These are phyloP conservation scores for Rutstroemia sp. DNA, from an alignment of 2,329 filamentous ascomycete genomes.

Conservation along the genomic window DNA sequence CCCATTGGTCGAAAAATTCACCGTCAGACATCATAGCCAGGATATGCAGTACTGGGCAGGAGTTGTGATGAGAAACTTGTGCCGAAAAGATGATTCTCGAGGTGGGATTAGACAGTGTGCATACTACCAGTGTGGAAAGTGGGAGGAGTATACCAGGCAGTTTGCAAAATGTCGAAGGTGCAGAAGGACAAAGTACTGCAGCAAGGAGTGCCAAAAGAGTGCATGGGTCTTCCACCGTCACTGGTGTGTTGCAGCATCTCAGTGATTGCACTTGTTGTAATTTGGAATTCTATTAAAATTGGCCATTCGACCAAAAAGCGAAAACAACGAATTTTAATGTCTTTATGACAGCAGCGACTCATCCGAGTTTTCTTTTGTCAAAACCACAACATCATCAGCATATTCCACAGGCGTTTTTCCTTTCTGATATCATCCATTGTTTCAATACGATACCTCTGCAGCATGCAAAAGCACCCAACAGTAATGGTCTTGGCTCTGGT, in stretches of 20 bases:
- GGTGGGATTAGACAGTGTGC: constrained; percentile 96
- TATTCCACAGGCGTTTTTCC: constrained; percentile 5
- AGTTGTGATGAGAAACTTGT: constrained; percentile 97
- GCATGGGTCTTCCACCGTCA: constrained; percentile 98
- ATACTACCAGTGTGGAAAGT: constrained; percentile 96
- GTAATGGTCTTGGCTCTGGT: neutral
- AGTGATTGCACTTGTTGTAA: constrained; percentile 11
- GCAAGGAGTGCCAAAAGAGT: constrained; percentile 98
- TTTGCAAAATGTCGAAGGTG: constrained; percentile 97
- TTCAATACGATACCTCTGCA: constrained; percentile 2
- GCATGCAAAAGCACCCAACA: constrained; percentile 5
- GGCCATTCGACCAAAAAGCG: neutral
- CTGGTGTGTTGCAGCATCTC: constrained; percentile 76
- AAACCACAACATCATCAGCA: constrained; percentile 3
- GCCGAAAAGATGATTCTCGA: constrained; percentile 90
- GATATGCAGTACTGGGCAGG: constrained; percentile 99
- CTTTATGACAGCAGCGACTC: constrained; percentile 6
- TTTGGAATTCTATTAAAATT: neutral
- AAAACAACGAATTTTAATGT: constrained; percentile 2
- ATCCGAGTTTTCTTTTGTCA: constrained; percentile 5
- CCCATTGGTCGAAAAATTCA: constrained; percentile 96
- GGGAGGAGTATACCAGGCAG: constrained; percentile 93
- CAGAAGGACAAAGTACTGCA: constrained; percentile 96
- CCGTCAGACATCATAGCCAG: constrained; percentile 85
- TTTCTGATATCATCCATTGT: constrained; percentile 1